These are phyloP conservation scores for Chaetomium fimeti DNA, from an alignment of 495 filamentous ascomycete species.

Conservation along the genomic window DNA sequence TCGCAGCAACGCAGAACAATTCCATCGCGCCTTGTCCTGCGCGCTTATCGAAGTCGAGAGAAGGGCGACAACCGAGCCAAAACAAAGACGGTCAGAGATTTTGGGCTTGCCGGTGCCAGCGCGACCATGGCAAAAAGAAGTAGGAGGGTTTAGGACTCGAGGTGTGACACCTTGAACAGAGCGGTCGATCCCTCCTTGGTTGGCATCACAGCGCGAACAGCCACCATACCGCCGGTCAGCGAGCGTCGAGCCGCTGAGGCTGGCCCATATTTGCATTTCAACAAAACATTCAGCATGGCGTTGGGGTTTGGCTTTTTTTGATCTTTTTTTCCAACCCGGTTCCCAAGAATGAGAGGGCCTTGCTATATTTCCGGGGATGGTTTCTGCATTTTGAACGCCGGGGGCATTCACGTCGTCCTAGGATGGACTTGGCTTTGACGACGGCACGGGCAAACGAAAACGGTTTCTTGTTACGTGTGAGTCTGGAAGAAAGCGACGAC, in stretches of 20 bases:
- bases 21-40: constrained; percentile 4
- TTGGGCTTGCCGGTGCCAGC: neutral
- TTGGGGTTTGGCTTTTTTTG: constrained; percentile 25
- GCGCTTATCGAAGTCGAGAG: constrained; percentile 5
- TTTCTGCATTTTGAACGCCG: constrained; percentile 8
- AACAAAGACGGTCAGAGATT: constrained; percentile 24
- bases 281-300: constrained; percentile 30
- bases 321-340: constrained; percentile 16
- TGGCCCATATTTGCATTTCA: constrained; percentile 25
- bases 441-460: constrained; percentile 1
- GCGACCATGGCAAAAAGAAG: neutral
- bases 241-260: constrained; percentile 1
- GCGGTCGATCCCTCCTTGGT: neutral
- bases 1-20: constrained; percentile 6
- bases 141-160: neutral
- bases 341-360: constrained; percentile 7
- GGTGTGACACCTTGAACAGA: neutral
- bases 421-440: constrained; percentile 2
- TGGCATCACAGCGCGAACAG: too few relatives aligned
- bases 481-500: constrained; percentile 3
- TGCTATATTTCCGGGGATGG: constrained; percentile 2
- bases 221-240: neutral
- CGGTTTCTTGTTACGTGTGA: neutral
- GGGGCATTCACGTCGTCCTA: neutral
- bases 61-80: constrained; percentile 22